A percentile compares a stretch with the other conserved stretches of the same genome.
Evolutionary conservation across 2,329 filamentous ascomycete genomes (phyloP).

Genomic region (Pseudogymnoascus sp.): DNA sequence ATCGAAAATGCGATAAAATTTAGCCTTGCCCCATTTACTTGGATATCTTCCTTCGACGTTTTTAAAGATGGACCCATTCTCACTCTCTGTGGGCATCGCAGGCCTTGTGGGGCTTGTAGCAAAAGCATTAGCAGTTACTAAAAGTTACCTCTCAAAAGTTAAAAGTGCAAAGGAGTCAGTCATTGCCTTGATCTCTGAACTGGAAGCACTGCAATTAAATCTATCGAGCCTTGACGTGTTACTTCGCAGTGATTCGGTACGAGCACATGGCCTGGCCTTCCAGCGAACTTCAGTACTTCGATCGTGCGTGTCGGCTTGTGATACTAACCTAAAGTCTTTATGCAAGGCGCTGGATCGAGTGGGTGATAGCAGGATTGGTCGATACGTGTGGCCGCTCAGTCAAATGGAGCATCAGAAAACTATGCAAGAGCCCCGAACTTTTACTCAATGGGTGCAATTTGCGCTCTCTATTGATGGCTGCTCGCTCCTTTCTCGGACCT

Average conservation of each 20-base stretch:
- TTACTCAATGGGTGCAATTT: conserved; percentile 20
- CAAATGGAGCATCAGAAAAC: conserved; percentile 20
- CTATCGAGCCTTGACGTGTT: background rate
- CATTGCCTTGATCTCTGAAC: background rate
- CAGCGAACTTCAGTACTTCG: background rate
- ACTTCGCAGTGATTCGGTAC: background rate
- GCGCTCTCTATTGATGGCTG: conserved; percentile 20
- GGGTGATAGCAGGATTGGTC: background rate
- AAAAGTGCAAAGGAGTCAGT: background rate
- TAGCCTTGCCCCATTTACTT: too few relatives aligned
- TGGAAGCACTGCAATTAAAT: background rate
- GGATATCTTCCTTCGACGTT: too few relatives aligned
- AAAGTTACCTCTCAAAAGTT: background rate
- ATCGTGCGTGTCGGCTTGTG: conserved; percentile 11
- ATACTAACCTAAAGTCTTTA: conserved; percentile 12
- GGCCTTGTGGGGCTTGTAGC: background rate
- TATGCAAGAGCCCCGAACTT: conserved; percentile 17
- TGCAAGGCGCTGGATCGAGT: conserved; percentile 5
- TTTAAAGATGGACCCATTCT: background rate
- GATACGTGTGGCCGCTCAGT: conserved; percentile 19
- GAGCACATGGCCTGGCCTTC: background rate
- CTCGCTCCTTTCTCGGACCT: conserved; percentile 19
- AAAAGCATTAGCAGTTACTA: background rate
- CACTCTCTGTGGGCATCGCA: background rate
- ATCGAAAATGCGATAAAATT: too few relatives aligned